Evolutionary conservation across 495 filamentous ascomycete genomes (phyloP).

Genomic region (Neurospora terricola): DNA sequence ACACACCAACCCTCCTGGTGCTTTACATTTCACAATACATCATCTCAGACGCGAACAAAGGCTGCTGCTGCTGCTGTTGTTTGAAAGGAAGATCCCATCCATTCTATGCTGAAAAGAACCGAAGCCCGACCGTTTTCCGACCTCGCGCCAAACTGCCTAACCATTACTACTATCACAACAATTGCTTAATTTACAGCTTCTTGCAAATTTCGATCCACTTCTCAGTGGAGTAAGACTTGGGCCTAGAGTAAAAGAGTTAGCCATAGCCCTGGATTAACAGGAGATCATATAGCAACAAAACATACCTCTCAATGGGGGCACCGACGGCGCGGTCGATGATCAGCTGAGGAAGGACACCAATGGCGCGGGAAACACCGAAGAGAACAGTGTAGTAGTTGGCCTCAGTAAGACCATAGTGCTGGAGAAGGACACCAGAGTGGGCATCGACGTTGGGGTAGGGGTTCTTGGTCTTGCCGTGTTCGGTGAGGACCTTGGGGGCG

Average conservation of each 20-base stretch:
- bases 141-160: constrained; percentile 21
- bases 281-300: neutral
- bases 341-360: constrained; percentile 96
- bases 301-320: constrained; percentile 59
- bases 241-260: constrained; percentile 39
- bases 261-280: neutral
- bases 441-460: constrained; percentile 36
- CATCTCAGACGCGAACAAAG: neutral
- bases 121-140: constrained; percentile 14
- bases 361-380: constrained; percentile 94
- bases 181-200: constrained; percentile 57
- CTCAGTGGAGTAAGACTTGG: constrained; percentile 96
- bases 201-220: constrained; percentile 87
- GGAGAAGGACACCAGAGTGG: constrained; percentile 95
- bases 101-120: constrained; percentile 25
- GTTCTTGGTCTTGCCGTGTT: constrained; percentile 99
- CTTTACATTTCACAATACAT: neutral
- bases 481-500: constrained; percentile 90
- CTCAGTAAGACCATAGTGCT: constrained; percentile 98
- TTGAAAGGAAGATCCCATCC: constrained; percentile 6
- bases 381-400: constrained; percentile 99
- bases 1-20: neutral
- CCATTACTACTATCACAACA: constrained; percentile 4
- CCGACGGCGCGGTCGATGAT: constrained; percentile 99
- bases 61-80: neutral